phyloP scores from a whole-genome alignment of 768 basidiomycete genomes.

The Plicaturopsis crispa region DNA sequence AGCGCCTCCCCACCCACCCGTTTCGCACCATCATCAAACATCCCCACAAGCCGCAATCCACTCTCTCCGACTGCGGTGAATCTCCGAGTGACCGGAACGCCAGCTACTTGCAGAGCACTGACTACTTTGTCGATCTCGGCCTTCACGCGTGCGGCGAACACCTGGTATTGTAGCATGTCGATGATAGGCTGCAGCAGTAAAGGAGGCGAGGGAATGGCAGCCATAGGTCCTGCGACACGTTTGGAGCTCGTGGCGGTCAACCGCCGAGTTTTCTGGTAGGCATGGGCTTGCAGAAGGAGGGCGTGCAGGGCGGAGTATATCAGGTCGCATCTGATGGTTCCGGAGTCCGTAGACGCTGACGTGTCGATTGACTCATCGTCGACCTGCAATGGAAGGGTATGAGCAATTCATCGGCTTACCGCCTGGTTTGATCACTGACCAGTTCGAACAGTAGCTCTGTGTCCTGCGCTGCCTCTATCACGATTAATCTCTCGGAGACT shows the following conservation, averaged over 20 bases:
- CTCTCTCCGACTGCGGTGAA: conserved; percentile 64
- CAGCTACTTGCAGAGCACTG: conserved; percentile 39
- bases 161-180: conserved; percentile 72
- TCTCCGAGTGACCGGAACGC: conserved; percentile 47
- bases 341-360: conserved; percentile 11
- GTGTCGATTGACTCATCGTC: conserved; percentile 17
- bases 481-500: conserved; percentile 72
- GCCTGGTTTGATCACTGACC: conserved; percentile 34
- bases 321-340: conserved; percentile 46
- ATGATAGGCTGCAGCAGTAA: conserved; percentile 68
- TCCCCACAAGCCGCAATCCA: conserved; percentile 48
- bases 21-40: conserved; percentile 32
- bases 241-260: conserved; percentile 19
- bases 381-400: conserved; percentile 19
- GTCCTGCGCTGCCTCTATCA: conserved; percentile 68
- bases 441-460: conserved; percentile 68
- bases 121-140: conserved; percentile 47
- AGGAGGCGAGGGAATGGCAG: conserved; percentile 25
- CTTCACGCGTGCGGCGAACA: conserved; percentile 60
- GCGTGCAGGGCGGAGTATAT: conserved; percentile 59
- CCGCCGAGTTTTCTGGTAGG: conserved; percentile 34
- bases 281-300: conserved; percentile 58
- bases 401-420: conserved; percentile 19
- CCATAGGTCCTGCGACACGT: conserved; percentile 10
- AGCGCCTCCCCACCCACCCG: conserved; percentile 65